A percentile compares a stretch with the other conserved stretches of the same genome.
These are phyloP conservation scores for Candida alai DNA, from an alignment of 805 yeast genomes.

Conservation along the genomic window DNA sequence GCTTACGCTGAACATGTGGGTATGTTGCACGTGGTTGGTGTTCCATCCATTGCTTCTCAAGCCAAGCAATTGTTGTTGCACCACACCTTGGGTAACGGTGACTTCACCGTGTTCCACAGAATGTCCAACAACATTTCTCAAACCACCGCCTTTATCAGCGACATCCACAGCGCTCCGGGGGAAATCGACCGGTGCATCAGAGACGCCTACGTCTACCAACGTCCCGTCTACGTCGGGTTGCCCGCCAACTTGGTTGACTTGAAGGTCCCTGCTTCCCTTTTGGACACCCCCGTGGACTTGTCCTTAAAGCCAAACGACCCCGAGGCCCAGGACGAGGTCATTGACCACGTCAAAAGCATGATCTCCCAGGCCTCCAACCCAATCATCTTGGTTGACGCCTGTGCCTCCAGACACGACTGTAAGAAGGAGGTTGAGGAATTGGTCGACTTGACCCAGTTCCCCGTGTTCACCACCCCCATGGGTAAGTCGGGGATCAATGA, in stretches of 20 bases:
- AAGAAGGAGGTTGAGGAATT: constrained; percentile 58
- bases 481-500: constrained; percentile 82
- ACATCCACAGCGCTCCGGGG: constrained; percentile 60
- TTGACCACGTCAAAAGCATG: constrained; percentile 42
- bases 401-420: constrained; percentile 76
- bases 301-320: constrained; percentile 36
- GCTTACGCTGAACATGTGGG: constrained; percentile 89
- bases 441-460: constrained; percentile 68
- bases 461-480: constrained; percentile 85
- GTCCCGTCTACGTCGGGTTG: constrained; percentile 79
- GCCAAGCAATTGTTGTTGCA: constrained; percentile 41
- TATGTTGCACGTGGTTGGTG: constrained; percentile 79
- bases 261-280: constrained; percentile 50
- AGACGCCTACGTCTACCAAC: constrained; percentile 65
- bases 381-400: constrained; percentile 77
- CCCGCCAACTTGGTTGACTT: constrained; percentile 79
- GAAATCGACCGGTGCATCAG: constrained; percentile 72
- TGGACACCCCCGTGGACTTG: constrained; percentile 65
- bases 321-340: constrained; percentile 36
- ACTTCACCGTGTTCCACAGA: constrained; percentile 57
- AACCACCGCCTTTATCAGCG: constrained; percentile 62
- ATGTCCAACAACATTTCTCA: constrained; percentile 73
- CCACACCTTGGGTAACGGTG: constrained; percentile 43
- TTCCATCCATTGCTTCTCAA: constrained; percentile 73
- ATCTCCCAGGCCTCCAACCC: constrained; percentile 63